Evolutionary conservation across 148 eudicot genomes (phyloP), one percentile per base, ranked within the genome.

Genomic region (Diospyros kaki): DNA sequence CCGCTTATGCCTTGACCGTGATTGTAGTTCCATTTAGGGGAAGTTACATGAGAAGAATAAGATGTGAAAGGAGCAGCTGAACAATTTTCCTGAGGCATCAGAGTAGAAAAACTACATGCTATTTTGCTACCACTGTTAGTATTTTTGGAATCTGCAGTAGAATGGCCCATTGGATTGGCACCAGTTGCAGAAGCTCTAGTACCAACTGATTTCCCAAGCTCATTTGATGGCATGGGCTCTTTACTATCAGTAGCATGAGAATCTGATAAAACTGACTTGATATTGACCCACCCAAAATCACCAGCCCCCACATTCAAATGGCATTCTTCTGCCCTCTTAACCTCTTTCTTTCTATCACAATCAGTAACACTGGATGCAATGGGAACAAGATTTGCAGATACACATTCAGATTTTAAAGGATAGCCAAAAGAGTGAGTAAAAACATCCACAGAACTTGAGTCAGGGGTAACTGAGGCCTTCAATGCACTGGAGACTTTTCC

Each of bases 41-140:
- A 76, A 56, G 3, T 74, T 5, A 42, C 60, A 55, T 61, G 38
- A 54, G 79, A 60, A 67, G 67, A 45, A 69, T 55, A 55, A n/a
- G 48, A 81, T 54, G 28, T 2, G 28, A 14, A 28, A 48, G 80
- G 73, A 50, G 50, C 40, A 72, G 68, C 74, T 43, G 83, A 38
- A 52, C 45, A 50, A 75, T 68, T 76, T 62, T n/a, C 75, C 56
- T 79, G 7, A 38, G 83, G 72, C 52, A 65, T 41, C 65, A 82
- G 83, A 41, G 79, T 43, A 79, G 85, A 84, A 40, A 92, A 87
- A 75, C 28, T 0, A 28, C 28, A 28, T 28, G 28, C 9, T 12
- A 58, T 53, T 48, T 14, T 9, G 7, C 7, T 54, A 18, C 42
- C 54, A 11, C 51, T 52, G 65, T 74, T 42, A 1, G 52, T 41